A percentile compares a stretch with the other conserved stretches of the same genome.
These are phyloP conservation scores for Hygrocybe coccinea DNA, from an alignment of 768 basidiomycete genomes.

Conservation along the genomic window DNA sequence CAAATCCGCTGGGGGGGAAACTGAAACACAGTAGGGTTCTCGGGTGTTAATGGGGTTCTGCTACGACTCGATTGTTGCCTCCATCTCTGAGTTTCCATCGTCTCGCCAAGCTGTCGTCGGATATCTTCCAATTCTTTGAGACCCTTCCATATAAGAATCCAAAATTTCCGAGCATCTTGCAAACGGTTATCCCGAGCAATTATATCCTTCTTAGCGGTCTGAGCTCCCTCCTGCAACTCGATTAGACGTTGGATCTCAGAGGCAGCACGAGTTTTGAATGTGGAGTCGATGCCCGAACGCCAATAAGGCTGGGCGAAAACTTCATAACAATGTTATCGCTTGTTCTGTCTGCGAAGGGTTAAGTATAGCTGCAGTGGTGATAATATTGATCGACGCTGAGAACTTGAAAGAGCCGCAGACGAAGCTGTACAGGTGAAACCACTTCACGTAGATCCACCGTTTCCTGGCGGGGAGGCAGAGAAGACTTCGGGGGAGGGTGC, in stretches of 20 bases:
- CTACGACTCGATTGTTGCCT: conserved; percentile 41
- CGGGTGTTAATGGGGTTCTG: conserved; percentile 58
- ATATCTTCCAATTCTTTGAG: conserved; percentile 43
- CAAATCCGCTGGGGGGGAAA: conserved; percentile 33
- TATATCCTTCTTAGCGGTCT: conserved; percentile 34
- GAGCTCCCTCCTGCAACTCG: conserved; percentile 34
- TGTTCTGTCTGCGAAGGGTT: conserved; percentile 31
- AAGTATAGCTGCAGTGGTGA: too few species aligned
- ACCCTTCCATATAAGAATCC: conserved; percentile 45
- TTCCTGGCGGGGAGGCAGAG: too few species aligned
- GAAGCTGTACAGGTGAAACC: too few species aligned
- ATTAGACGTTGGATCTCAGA: conserved; percentile 41
- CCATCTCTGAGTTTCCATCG: conserved; percentile 63
- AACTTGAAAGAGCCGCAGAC: too few species aligned
- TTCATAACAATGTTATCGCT: conserved; percentile 38
- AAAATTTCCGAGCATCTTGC: conserved; percentile 51
- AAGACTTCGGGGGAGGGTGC: too few species aligned
- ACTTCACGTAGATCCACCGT: too few species aligned
- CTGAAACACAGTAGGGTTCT: conserved; percentile 46
- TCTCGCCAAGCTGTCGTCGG: conserved; percentile 42
- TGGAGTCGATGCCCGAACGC: conserved; percentile 50
- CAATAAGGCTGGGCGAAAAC: conserved; percentile 44
- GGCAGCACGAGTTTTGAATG: conserved; percentile 47
- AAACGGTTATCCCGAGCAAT: conserved; percentile 43
- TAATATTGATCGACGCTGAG: too few species aligned